Conservation (phyloP, 345 rosid genomes). For the Eucalyptus paniculata region DNA sequence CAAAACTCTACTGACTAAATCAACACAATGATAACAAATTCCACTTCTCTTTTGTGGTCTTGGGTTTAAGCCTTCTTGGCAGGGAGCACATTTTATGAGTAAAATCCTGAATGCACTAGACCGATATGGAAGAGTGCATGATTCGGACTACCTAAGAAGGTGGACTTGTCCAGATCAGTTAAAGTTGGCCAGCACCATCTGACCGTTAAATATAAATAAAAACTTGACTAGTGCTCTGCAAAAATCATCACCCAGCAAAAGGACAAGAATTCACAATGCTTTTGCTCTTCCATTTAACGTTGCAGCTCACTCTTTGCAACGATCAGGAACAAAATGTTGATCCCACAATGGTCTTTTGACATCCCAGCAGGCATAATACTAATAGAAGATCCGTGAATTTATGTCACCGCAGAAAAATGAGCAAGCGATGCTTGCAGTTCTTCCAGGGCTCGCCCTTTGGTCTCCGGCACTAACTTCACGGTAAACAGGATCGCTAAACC, state of each 20-base stretch:
- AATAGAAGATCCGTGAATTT: not conserved
- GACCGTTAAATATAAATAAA: not conserved
- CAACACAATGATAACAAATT: not conserved
- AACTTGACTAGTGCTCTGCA: not conserved
- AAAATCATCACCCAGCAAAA: not conserved
- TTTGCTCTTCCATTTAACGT: not conserved
- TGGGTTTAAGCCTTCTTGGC: not conserved
- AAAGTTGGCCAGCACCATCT: not conserved
- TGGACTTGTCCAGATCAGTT: not conserved
- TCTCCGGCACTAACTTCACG: conserved; percentile 8
- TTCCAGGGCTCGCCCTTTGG: conserved; percentile 9
- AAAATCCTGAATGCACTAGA: not conserved
- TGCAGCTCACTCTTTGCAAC: not conserved
- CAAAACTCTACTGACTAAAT: not conserved
- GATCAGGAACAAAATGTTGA: not conserved
- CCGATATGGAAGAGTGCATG: accelerated
- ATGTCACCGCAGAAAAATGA: not conserved
- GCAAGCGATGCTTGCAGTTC: conserved; percentile 11
- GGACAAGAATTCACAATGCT: not conserved
- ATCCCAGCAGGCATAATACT: too few relatives aligned
- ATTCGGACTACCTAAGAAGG: not conserved
- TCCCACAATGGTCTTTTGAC: not conserved
- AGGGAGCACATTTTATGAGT: not conserved
- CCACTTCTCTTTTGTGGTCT: not conserved
- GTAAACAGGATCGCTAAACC: not conserved